These are phyloP conservation scores for Diplodia sapinea DNA, from an alignment of 2,329 filamentous ascomycete genomes.

Conservation along the genomic window DNA sequence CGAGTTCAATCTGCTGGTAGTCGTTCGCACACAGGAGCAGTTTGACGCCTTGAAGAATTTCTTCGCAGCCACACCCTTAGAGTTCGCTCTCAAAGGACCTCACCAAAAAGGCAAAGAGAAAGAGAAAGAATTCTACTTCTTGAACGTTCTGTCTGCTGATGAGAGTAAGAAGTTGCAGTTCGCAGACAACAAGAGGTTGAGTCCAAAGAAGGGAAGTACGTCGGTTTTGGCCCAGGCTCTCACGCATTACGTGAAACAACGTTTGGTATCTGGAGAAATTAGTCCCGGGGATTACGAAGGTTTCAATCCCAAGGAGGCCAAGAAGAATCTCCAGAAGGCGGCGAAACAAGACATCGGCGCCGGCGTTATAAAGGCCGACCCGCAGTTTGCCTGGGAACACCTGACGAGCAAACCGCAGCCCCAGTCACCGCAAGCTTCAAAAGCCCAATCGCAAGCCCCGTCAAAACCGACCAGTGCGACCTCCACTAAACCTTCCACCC, in stretches of 20 bases:
- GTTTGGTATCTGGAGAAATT: not conserved
- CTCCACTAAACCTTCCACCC: conserved; percentile 8
- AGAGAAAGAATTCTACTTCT: not conserved
- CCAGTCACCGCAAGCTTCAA: not conserved
- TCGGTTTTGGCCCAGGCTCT: not conserved
- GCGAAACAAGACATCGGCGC: not conserved
- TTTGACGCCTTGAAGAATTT: not conserved
- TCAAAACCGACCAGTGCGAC: not conserved
- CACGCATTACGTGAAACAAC: not conserved
- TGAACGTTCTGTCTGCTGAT: not conserved
- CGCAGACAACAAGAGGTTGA: conserved; percentile 5
- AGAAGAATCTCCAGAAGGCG: not conserved
- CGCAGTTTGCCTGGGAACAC: not conserved
- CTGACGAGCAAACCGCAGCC: not conserved
- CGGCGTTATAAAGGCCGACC: not conserved
- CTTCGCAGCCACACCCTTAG: not conserved
- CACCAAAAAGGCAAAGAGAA: not conserved
- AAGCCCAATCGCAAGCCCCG: not conserved
- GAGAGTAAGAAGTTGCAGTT: conserved; percentile 2
- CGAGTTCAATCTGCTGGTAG: conserved; percentile 8
- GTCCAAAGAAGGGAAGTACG: not conserved
- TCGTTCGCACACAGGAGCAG: conserved; percentile 15
- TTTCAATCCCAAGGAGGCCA: conserved; percentile 2
- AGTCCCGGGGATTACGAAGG: conserved; percentile 3
- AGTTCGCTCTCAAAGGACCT: not conserved